Conservation (phyloP, 352 stramenopile species). For the Peronospora destructor region DNA sequence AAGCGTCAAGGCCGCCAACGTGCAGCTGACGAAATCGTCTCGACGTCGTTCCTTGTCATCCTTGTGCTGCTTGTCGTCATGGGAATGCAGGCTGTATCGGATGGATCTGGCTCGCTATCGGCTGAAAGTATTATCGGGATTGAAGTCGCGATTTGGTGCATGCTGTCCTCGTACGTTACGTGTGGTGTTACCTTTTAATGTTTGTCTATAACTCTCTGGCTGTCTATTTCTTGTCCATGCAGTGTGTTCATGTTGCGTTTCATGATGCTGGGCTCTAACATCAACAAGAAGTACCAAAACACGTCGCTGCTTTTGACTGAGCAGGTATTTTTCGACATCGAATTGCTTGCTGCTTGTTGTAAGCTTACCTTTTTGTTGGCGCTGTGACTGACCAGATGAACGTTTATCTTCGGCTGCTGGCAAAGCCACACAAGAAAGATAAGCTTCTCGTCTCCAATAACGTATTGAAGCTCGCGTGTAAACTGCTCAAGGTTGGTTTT, state of each 20-base stretch:
- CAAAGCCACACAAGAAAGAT: constrained; percentile 84
- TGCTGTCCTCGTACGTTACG: constrained; percentile 58
- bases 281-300: constrained; percentile 90
- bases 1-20: constrained; percentile 82
- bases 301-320: constrained; percentile 87
- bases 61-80: constrained; percentile 80
- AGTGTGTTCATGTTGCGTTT: constrained; percentile 88
- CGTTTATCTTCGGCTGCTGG: constrained; percentile 75
- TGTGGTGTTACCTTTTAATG: constrained; percentile 3
- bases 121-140: constrained; percentile 68
- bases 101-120: constrained; percentile 40
- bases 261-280: constrained; percentile 87
- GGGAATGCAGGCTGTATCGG: constrained; percentile 76
- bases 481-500: constrained; percentile 72
- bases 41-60: constrained; percentile 84
- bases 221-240: constrained; percentile 6
- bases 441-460: constrained; percentile 87
- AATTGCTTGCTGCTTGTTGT: background rate
- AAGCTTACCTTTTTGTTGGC: constrained; percentile 12
- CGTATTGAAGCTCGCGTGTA: constrained; percentile 87
- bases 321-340: constrained; percentile 41
- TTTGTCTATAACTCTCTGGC: background rate
- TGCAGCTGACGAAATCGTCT: constrained; percentile 84
- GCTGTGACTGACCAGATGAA: constrained; percentile 55
- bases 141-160: constrained; percentile 84